Conservation (phyloP, 768 basidiomycete species). For the Tricholoma sp. region DNA sequence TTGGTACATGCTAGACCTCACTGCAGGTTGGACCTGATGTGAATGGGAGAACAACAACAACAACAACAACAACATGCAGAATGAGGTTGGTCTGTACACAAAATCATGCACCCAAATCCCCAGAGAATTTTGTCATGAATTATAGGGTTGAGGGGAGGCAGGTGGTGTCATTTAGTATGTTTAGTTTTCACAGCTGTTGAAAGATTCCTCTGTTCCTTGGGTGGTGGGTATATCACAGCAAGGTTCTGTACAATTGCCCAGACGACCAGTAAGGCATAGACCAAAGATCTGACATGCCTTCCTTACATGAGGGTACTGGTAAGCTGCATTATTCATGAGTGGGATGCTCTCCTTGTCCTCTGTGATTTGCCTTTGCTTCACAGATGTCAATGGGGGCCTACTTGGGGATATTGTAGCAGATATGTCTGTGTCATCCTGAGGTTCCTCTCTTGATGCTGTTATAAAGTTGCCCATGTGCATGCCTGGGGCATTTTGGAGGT, state of each 20-base stretch:
- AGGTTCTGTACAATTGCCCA: neutral
- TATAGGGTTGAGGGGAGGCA: neutral
- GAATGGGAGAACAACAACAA: neutral
- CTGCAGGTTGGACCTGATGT: neutral
- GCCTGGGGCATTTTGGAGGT: neutral
- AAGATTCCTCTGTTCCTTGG: neutral
- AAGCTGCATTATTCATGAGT: neutral
- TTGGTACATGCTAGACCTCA: neutral
- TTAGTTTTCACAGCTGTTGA: neutral
- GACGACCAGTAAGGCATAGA: neutral
- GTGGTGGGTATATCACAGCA: neutral
- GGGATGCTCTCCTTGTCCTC: neutral
- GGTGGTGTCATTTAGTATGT: neutral
- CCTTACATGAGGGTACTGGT: neutral
- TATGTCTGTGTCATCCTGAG: neutral
- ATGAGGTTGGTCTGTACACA: neutral
- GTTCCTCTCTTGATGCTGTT: neutral
- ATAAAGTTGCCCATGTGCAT: neutral
- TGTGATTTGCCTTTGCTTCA: neutral
- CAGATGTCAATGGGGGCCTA: neutral
- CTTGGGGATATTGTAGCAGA: neutral
- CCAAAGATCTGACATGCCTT: neutral
- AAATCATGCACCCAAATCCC: neutral
- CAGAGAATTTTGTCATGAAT: neutral
- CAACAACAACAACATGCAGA: neutral